Conservation (phyloP, 78 protist species). For the Anaeramoeba ignava region DNA sequence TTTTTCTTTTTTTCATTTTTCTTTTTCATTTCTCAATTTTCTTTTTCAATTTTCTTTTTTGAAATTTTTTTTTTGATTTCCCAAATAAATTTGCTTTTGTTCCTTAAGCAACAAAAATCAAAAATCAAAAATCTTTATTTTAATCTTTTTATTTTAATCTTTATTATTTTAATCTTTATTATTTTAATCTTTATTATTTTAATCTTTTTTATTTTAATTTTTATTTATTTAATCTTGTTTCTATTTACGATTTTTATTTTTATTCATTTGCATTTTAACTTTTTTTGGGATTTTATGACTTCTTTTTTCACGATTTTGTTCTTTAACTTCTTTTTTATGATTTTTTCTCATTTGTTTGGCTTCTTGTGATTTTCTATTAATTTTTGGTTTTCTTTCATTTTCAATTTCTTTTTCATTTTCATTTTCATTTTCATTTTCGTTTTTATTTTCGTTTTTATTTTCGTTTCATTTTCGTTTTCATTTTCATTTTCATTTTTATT, state of each 20-base stretch:
- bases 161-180: too few species aligned
- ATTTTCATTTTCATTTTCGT: background rate
- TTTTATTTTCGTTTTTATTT: background rate
- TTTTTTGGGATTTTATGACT: background rate
- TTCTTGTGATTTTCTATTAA: background rate
- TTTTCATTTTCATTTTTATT: background rate
- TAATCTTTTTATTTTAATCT: too few species aligned
- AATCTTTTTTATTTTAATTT: too few species aligned
- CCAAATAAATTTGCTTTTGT: too few species aligned
- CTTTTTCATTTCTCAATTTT: too few species aligned
- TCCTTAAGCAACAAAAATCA: too few species aligned
- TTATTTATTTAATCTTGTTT: too few species aligned
- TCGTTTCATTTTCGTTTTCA: background rate
- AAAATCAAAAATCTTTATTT: too few species aligned
- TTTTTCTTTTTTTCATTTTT: too few species aligned
- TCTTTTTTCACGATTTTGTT: background rate
- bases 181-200: too few species aligned
- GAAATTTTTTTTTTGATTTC: too few species aligned
- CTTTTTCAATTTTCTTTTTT: too few species aligned
- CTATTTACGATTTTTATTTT: background rate
- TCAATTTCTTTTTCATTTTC: slow-evolving; percentile 3
- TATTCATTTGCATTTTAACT: background rate
- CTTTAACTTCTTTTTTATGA: background rate
- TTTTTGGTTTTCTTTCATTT: background rate
- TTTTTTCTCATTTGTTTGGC: background rate